Conservation (phyloP, 2,329 filamentous ascomycete species). For the Fusarium torulosum region DNA sequence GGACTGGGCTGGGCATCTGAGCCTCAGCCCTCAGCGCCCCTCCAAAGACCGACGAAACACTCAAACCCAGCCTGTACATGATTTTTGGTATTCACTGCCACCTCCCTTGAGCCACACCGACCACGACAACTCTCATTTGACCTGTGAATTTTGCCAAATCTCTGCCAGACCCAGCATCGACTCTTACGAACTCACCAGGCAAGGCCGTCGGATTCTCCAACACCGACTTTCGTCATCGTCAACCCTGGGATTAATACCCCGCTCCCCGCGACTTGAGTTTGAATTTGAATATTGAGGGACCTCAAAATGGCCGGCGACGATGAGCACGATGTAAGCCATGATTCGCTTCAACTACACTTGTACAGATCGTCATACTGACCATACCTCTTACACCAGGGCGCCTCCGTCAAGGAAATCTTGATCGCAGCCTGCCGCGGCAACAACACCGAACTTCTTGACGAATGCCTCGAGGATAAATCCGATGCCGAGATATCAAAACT, state of each 20-base stretch:
- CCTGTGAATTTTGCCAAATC: not conserved
- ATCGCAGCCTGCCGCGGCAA: constrained; percentile 94
- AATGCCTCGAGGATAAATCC: constrained; percentile 73
- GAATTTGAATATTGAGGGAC: constrained; percentile 8
- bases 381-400: constrained; percentile 69
- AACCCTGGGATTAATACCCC: constrained; percentile 31
- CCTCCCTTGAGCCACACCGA: constrained; percentile 25
- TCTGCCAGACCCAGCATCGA: not conserved
- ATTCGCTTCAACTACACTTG: not conserved
- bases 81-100: constrained; percentile 23
- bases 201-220: not conserved
- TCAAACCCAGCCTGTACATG: constrained; percentile 17
- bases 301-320: constrained; percentile 49
- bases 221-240: constrained; percentile 9
- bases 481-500: constrained; percentile 78
- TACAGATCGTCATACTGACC: not conserved
- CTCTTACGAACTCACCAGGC: no score
- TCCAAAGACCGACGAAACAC: constrained; percentile 36
- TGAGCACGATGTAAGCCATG: constrained; percentile 53
- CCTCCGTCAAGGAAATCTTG: constrained; percentile 84
- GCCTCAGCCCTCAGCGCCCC: constrained; percentile 32
- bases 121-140: not conserved
- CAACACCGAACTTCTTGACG: constrained; percentile 85
- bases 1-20: constrained; percentile 22
- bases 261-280: constrained; percentile 22